Percentiles rank a stretch among this genome's conserved stretches.
These are phyloP conservation scores for Calamus simplicifolius DNA, from an alignment of 176 grass and related monocot genomes.

Conservation along the genomic window DNA sequence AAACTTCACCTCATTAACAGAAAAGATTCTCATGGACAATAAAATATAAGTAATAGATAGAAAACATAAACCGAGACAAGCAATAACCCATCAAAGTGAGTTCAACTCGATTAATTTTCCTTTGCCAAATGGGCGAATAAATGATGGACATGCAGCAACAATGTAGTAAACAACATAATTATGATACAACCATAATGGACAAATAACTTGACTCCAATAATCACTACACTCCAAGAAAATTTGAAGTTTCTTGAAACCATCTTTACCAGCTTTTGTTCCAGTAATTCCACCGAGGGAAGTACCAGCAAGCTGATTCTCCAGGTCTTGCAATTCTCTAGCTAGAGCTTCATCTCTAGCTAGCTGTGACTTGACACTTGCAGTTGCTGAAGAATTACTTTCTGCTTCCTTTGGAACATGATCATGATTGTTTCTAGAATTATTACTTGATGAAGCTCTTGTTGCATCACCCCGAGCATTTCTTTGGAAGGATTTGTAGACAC, in stretches of 20 bases:
- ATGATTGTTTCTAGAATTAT: slow-evolving; percentile 29
- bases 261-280: slow-evolving; percentile 12
- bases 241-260: slow-evolving; percentile 1
- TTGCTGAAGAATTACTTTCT: slow-evolving; percentile 19
- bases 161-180: too few relatives aligned
- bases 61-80: too few relatives aligned
- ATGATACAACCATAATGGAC: too few relatives aligned
- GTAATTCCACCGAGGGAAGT: slow-evolving; percentile 27
- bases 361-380: slow-evolving; percentile 29
- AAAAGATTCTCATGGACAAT: too few relatives aligned
- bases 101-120: too few relatives aligned
- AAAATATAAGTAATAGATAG: too few relatives aligned
- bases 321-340: slow-evolving; percentile 64
- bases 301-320: slow-evolving; percentile 43
- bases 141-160: too few relatives aligned
- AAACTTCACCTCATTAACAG: too few relatives aligned
- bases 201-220: too few relatives aligned
- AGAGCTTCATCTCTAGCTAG: slow-evolving; percentile 70
- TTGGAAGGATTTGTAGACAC: slow-evolving; percentile 56
- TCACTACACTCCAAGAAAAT: neutral
- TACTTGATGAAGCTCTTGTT: slow-evolving; percentile 25
- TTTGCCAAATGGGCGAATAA: too few relatives aligned
- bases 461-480: slow-evolving; percentile 28
- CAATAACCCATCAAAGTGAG: too few relatives aligned
- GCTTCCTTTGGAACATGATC: slow-evolving; percentile 6